Evolutionary conservation across 345 rosid genomes (phyloP), one percentile per base, ranked within the genome.

Genomic region (Populus euphratica): DNA sequence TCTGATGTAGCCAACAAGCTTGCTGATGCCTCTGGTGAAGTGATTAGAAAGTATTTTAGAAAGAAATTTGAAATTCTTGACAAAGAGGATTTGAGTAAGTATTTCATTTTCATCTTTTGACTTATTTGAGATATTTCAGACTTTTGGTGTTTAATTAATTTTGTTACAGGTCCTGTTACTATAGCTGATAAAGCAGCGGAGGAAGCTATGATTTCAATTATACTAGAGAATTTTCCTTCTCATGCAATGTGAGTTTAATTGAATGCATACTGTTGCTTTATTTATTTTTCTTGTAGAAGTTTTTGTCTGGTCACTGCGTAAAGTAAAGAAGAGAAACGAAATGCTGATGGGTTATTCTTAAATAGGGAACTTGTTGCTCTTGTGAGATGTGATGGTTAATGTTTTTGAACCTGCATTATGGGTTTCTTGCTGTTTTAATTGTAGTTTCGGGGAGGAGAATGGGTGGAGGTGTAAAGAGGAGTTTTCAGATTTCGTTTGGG

Each of bases 401-500:
- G 50, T 47, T 13, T 47, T 47, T 47, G 50, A 47, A 1, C 50
- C 50, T 44, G 18, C 50, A 13, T 13, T 0, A 47, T 72, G 56
- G 38, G 38, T 75, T n/a, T 72, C 52, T 63, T 68, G 70, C 64
- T 72, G 77, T 43, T 49, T 77, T 81, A 65, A 67, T 76, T 86
- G 83, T 87, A 96, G 99, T 79, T 92, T 68, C 76, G 98, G 99
- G 36, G 99, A 96, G 89, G 99, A 96, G 86, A 91, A 91, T 65
- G 98, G 98, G 16, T 96, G 99, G 99, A 90, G 88, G 78, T 93
- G 95, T 86, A 85, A 86, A 77, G 92, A 91, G 77, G 79, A 89
- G 70, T 88, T 79, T 88, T 87, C 98, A 9, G 95, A 93, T 80
- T 93, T 87, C 86, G 97, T 96, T 84, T 96, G 99, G 99, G 94